Evolutionary conservation across 306 rosid species (phyloP).

Genomic region (Leucaena leucocephala): DNA sequence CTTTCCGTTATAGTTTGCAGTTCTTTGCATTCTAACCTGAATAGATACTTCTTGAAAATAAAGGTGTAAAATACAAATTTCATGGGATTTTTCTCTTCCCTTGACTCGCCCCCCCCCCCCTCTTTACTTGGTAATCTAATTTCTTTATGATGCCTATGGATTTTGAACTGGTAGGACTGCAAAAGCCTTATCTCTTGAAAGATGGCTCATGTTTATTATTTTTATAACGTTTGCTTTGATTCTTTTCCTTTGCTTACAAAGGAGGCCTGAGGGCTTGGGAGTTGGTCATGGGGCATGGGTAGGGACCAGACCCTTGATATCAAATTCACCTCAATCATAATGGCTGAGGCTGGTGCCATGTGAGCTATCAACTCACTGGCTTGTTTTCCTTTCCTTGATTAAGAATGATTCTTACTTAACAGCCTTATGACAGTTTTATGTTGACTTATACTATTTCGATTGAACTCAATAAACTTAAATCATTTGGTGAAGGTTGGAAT

Average conservation of each 20-base stretch:
- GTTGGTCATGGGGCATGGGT: neutral
- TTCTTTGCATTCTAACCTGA: neutral
- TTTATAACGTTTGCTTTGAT: neutral
- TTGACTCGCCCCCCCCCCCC: neutral
- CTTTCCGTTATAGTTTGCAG: neutral
- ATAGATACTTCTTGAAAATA: conserved; percentile 9
- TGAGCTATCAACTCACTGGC: neutral
- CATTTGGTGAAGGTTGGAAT: conserved; percentile 76
- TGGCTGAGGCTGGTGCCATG: neutral
- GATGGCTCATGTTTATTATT: neutral
- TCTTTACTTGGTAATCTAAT: neutral
- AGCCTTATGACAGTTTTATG: neutral
- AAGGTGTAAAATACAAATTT: conserved; percentile 7
- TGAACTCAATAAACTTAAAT: conserved; percentile 31
- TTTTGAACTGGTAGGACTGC: neutral
- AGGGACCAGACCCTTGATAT: neutral
- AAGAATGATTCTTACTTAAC: neutral
- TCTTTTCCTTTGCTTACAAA: neutral
- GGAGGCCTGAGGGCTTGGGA: neutral
- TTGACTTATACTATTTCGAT: neutral
- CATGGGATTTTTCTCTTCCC: neutral
- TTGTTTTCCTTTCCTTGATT: neutral
- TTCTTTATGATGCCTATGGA: neutral
- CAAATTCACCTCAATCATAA: neutral
- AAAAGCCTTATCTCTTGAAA: neutral